Base-by-base conservation (phyloP, 2,329 filamentous ascomycete genomes). In the Hortaea werneckii region DNA sequence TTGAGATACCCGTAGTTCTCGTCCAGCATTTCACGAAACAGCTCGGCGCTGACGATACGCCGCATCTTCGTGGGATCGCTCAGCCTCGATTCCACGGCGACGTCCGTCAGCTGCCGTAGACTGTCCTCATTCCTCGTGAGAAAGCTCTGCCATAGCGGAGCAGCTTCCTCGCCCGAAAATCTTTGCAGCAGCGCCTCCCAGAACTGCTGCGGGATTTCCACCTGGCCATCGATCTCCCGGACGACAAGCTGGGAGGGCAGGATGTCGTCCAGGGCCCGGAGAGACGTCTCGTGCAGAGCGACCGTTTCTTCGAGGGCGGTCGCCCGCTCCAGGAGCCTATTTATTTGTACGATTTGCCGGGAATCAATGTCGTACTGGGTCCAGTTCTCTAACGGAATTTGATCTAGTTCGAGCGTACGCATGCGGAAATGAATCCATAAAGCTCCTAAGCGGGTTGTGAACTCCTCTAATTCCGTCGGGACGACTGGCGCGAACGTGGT, bases 181-280 rank as follows among this genome's bases (percentile, higher is more conserved):
- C 74, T 69, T 44, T 75, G 73, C 26, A 71, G 68, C 6, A 87
- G 60, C 0, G 81, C 82, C 46, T 77, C 69, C 76, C 79, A 87
- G 49, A 87, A 84, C 2, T 79, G 73, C 26, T 77, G 69, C 0
- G 75, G 66, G 11, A 86, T 74, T 20, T 75, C 64, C 0, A 69
- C 63, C 7, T 73, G 70, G 10, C 80, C 81, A 29, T 75, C 62
- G 30, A 67, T 62, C 46, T 73, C 69, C 10, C 47, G 41, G 52
- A 83, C 72, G 48, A 76, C 73, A 4, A 86, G 66, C 7, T 74
- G 54, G 9, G 73, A 68, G 0, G 83, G 82, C 3, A 86, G 62
- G 4, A 75, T 63, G 0, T 65, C 54, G 40, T 74, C 58, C 2
- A 83, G 57, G 5, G 13, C 20, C 6, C 13, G 26, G 5, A 53